These are phyloP conservation scores for Achlya hypogyna DNA, from an alignment of 352 stramenopile species.

Conservation along the genomic window DNA sequence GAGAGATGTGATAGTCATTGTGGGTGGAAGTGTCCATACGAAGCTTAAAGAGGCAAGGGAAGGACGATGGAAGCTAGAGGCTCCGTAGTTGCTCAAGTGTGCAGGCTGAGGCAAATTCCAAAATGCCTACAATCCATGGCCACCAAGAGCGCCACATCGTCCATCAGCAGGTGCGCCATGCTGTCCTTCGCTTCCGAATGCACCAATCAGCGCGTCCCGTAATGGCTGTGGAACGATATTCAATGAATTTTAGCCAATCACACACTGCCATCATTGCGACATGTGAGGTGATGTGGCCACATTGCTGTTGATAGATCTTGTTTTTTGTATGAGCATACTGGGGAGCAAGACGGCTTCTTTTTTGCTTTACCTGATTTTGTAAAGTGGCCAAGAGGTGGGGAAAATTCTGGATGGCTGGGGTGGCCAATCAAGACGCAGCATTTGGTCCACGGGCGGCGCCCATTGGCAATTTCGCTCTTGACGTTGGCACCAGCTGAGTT, in stretches of 20 bases:
- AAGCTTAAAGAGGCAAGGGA: neutral
- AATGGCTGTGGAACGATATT: neutral
- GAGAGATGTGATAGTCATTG: neutral
- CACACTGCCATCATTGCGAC: neutral
- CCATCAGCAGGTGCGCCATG: neutral
- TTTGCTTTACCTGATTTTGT: neutral
- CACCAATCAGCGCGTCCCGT: neutral
- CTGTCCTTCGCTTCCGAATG: neutral
- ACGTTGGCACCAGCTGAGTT: too few relatives aligned
- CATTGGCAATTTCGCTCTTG: too few relatives aligned
- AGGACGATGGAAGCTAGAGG: neutral
- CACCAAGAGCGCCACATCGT: neutral
- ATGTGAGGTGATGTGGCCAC: too few relatives aligned
- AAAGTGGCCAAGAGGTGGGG: neutral
- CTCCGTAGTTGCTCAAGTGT: neutral
- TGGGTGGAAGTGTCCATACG: neutral
- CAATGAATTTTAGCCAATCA: neutral
- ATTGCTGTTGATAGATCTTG: neutral
- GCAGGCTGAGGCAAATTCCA: neutral
- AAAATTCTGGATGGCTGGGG: neutral
- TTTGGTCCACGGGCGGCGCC: too few relatives aligned
- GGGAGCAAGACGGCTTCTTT: neutral
- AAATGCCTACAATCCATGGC: neutral
- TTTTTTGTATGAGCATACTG: neutral
- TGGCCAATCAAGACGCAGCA: too few relatives aligned